A percentile compares a stretch with the other conserved stretches of the same genome.
phyloP scores from a whole-genome alignment of 768 basidiomycete species.

The Amanita muscaria region DNA sequence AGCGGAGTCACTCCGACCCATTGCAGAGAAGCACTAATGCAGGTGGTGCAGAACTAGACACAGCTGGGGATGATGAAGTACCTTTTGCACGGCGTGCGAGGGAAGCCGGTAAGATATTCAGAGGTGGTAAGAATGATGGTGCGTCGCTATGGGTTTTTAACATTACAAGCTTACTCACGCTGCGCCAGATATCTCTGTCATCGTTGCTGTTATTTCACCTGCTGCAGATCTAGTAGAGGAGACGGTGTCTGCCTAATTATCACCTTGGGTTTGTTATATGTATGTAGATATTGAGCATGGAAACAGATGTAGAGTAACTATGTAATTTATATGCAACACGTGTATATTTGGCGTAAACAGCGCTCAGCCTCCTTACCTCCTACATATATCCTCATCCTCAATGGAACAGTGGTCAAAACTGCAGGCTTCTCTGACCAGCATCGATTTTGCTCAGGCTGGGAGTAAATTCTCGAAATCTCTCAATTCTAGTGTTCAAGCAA shows the following conservation, averaged over 20 bases:
- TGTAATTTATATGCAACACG: too few species aligned
- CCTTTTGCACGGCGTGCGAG: constrained; percentile 82
- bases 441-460: constrained; percentile 72
- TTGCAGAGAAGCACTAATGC: neutral
- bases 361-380: too few species aligned
- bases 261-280: neutral
- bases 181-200: constrained; percentile 29
- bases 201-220: constrained; percentile 29
- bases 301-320: too few species aligned
- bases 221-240: constrained; percentile 7
- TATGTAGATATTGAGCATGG: too few species aligned
- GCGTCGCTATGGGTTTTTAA: constrained; percentile 8
- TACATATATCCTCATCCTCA: constrained; percentile 5
- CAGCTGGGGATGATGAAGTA: constrained; percentile 36
- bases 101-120: constrained; percentile 62
- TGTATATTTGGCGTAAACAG: too few species aligned
- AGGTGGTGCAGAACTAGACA: neutral
- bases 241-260: neutral
- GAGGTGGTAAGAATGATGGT: constrained; percentile 86
- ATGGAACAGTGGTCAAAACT: constrained; percentile 67
- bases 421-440: constrained; percentile 46
- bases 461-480: constrained; percentile 73
- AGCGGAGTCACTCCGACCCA: constrained; percentile 21
- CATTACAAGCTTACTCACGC: too few species aligned
- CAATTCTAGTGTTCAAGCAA: constrained; percentile 77